Evolutionary conservation across 23 red algal species (phyloP), one percentile per base, ranked within the genome.

Genomic region (Cyanidium caldarium): DNA sequence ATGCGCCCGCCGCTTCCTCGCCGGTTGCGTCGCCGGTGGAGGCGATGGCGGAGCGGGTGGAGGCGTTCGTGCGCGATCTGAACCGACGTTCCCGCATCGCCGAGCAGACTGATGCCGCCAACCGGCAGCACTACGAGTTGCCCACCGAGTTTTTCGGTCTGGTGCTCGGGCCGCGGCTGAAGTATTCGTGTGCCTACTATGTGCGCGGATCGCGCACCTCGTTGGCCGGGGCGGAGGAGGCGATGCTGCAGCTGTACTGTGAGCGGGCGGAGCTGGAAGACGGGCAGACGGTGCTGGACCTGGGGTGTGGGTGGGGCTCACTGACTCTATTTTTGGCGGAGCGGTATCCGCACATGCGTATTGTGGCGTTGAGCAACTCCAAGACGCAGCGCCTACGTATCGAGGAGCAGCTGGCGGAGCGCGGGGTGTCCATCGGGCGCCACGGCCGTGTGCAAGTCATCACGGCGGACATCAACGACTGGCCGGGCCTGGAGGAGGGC

Each of bases 71-170:
- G 10, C 33, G 57, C 30, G 37, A 65, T 21, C 45, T 98, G 56
- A 12, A 42, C 21, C 10, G 12, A 5, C 38, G 51, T 25, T 5
- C 35, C 5, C 65, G 33, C 17, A 82, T 98, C 34, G 92, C 92
- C 1, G 51, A 87, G 3, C 29, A 86, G 29, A 82, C 86, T 14
- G 76, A 81, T 31, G 72, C 75, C 65, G 92, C 92, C 14, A 98
- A 98, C 75, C 84, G 84, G 61, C 92, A 98, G 65, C 92, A 98
- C 43, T 98, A 98, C 68, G 92, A 98, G 57, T 30, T 98, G 20
- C 83, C 92, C 13, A 78, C 80, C 30, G 73, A 73, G 26, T 88
- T 98, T 56, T 98, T 89, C 56, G 29, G 34, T 34, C 46, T 65
- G 16, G 77, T 79, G 1, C 75, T 98, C 26, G 92, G 92, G 28